Percentiles rank a stretch among this genome's conserved stretches.
Evolutionary conservation across 2,329 filamentous ascomycete genomes (phyloP).

Genomic region (Hymenoscyphus fructigenus): DNA sequence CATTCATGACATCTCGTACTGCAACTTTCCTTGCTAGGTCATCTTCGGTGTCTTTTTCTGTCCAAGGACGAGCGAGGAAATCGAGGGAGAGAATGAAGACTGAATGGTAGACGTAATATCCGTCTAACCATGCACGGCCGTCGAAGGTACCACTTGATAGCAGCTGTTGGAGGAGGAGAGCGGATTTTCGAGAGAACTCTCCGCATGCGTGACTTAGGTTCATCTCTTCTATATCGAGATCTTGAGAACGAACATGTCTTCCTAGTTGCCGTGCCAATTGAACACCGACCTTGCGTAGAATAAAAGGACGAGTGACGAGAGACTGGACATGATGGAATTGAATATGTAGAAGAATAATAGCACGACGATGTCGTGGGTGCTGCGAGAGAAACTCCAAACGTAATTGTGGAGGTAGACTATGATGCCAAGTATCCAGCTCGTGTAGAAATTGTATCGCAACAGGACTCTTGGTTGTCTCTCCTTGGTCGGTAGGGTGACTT

Average conservation of each 20-base stretch:
- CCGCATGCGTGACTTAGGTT: constrained; percentile 30
- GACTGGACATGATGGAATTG: constrained; percentile 34
- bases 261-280: constrained; percentile 31
- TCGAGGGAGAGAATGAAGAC: constrained; percentile 34
- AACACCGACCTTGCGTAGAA: constrained; percentile 32
- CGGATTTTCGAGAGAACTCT: constrained; percentile 26
- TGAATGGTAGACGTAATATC: constrained; percentile 34
- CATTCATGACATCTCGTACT: constrained; percentile 31
- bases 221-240: constrained; percentile 31
- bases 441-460: constrained; percentile 28
- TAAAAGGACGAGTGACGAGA: constrained; percentile 32
- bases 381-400: constrained; percentile 24
- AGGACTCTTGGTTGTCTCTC: constrained; percentile 24
- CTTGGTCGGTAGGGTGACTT: constrained; percentile 21
- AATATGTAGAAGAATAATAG: constrained; percentile 32
- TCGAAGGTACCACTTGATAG: constrained; percentile 29
- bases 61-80: constrained; percentile 33
- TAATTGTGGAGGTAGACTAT: constrained; percentile 28
- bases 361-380: constrained; percentile 28
- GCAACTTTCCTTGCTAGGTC: constrained; percentile 29
- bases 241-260: constrained; percentile 29
- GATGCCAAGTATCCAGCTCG: constrained; percentile 31
- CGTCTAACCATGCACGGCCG: constrained; percentile 33
- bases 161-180: constrained; percentile 28
- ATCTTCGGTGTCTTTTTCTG: constrained; percentile 31